A percentile compares a stretch with the other conserved stretches of the same genome.
These are phyloP conservation scores for Xylariaceae sp. DNA, from an alignment of 2,329 filamentous ascomycete genomes.

Conservation along the genomic window DNA sequence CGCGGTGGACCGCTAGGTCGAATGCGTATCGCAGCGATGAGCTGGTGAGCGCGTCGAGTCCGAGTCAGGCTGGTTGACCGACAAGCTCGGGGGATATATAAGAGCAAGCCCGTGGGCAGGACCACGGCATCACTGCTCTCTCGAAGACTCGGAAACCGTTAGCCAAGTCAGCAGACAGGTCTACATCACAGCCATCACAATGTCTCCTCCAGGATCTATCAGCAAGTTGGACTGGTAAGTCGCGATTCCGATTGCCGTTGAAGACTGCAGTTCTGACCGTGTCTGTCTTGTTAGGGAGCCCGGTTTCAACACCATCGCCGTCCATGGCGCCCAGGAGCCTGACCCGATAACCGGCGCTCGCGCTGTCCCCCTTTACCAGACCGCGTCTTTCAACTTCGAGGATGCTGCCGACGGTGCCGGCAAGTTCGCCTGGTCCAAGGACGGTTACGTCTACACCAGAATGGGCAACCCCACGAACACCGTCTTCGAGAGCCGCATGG, in stretches of 20 bases:
- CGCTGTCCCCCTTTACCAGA: slow-evolving; percentile 30
- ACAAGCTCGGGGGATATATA: background rate
- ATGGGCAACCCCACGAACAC: slow-evolving; percentile 37
- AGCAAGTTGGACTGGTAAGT: slow-evolving; percentile 32
- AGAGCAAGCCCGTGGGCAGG: slow-evolving; percentile 1
- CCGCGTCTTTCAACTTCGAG: slow-evolving; percentile 33
- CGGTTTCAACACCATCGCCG: slow-evolving; percentile 29
- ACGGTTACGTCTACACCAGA: slow-evolving; percentile 37
- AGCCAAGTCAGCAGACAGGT: background rate
- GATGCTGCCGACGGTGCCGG: slow-evolving; percentile 37
- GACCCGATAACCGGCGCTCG: slow-evolving; percentile 31
- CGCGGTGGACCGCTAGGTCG: too few species aligned
- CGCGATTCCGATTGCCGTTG: background rate
- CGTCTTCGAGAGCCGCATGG: slow-evolving; percentile 37
- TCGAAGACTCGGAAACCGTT: background rate
- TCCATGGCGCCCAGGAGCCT: slow-evolving; percentile 32
- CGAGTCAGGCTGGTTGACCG: too few species aligned
- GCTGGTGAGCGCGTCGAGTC: too few species aligned
- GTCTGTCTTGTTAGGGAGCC: slow-evolving; percentile 23
- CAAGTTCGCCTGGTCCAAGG: slow-evolving; percentile 35
- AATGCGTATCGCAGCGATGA: too few species aligned
- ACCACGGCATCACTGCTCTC: background rate
- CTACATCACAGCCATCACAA: slow-evolving; percentile 14
- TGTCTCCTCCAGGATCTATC: slow-evolving; percentile 32
- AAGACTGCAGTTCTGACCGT: slow-evolving; percentile 16